Percentiles rank a stretch among this genome's conserved stretches.
Evolutionary conservation across 345 rosid genomes (phyloP).

Genomic region (Limnanthes douglasii): DNA sequence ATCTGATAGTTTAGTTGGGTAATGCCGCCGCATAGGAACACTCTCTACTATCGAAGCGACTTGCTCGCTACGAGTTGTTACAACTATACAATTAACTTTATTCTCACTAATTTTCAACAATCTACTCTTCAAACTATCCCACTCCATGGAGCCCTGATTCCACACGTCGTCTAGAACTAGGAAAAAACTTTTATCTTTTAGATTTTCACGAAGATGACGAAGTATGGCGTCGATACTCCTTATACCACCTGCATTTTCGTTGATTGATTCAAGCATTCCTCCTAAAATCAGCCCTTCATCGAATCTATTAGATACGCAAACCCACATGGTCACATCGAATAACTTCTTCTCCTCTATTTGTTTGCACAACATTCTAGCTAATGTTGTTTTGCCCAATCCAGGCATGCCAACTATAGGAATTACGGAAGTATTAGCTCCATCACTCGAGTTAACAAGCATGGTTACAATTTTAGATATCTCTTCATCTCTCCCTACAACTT

Average conservation of each 20-base stretch:
- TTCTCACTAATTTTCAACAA: background rate
- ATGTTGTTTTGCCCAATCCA: conserved; percentile 12
- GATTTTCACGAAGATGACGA: background rate
- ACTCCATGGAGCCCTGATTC: background rate
- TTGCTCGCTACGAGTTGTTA: conserved; percentile 8
- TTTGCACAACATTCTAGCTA: conserved; percentile 5
- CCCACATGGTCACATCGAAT: conserved; percentile 7
- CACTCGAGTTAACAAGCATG: background rate
- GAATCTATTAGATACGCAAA: conserved; percentile 5
- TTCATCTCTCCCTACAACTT: conserved; percentile 4
- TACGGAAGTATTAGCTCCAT: background rate
- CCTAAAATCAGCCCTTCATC: background rate
- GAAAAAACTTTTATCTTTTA: conserved; percentile 1
- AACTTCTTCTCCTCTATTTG: background rate
- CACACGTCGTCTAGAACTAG: conserved; percentile 14
- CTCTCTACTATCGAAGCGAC: conserved; percentile 4
- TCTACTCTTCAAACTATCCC: conserved; percentile 1
- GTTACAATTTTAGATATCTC: conserved; percentile 1
- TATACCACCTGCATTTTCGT: background rate
- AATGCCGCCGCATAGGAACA: background rate
- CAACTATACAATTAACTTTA: conserved; percentile 1
- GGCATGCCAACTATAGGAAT: conserved; percentile 8
- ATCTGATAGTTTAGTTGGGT: too few relatives aligned
- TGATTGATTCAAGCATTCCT: conserved; percentile 3
- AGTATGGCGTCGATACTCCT: background rate